Conservation (phyloP, 2,329 filamentous ascomycete genomes). For the Pseudopithomyces maydicus region DNA sequence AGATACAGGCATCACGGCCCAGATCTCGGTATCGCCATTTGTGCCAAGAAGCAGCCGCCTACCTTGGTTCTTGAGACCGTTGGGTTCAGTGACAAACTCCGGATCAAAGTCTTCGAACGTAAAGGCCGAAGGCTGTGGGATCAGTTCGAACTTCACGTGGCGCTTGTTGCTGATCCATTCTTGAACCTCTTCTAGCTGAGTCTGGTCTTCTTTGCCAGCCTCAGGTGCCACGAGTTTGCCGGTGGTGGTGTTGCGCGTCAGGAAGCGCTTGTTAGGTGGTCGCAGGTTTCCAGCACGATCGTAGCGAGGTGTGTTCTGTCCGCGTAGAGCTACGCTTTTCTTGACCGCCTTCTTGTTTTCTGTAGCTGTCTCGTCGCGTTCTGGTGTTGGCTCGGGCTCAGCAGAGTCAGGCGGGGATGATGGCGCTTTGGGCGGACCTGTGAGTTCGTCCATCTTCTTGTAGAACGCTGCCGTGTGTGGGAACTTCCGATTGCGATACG, state of each 20-base stretch:
- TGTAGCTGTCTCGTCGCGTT: neutral
- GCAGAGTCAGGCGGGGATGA: neutral
- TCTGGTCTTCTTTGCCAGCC: neutral
- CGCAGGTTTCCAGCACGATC: neutral
- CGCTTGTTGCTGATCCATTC: neutral
- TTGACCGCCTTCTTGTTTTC: neutral
- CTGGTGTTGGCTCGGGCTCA: neutral
- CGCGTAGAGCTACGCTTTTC: neutral
- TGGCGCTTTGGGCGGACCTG: neutral
- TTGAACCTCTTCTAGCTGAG: conserved; percentile 1
- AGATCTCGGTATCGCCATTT: neutral
- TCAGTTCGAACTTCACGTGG: neutral
- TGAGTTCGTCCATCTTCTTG: neutral
- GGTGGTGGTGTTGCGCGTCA: neutral
- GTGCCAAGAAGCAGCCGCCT: neutral
- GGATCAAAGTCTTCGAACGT: neutral
- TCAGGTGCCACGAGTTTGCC: neutral
- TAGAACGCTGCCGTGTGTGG: neutral
- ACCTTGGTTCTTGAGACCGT: neutral
- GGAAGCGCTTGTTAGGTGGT: neutral
- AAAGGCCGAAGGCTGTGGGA: neutral
- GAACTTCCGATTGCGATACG: neutral
- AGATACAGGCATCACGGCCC: neutral
- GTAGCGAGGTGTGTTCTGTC: neutral
- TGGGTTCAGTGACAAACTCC: neutral